phyloP scores from a whole-genome alignment of 2,329 filamentous ascomycete species.

The Neoarthrinium moseri region DNA sequence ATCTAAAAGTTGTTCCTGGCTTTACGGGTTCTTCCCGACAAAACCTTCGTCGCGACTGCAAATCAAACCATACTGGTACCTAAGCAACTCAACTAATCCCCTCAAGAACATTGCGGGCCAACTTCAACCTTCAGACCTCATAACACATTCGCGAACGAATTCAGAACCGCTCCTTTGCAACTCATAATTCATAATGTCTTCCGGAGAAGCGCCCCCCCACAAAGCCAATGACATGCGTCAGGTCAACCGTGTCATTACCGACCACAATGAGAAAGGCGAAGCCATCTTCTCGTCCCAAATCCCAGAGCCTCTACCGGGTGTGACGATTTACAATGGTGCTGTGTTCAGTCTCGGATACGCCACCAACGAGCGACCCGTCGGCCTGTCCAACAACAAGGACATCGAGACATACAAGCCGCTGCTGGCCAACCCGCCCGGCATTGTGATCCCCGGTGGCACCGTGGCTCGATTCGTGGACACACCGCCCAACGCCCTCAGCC shows the following conservation, averaged over 20 bases:
- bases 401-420: conserved; percentile 42
- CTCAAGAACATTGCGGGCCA: no score
- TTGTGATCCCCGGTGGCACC: conserved; percentile 42
- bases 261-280: conserved; percentile 30
- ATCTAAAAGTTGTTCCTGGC: not conserved
- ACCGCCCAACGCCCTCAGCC: conserved; percentile 33
- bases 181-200: no score
- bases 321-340: conserved; percentile 34
- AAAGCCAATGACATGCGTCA: conserved; percentile 15
- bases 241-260: conserved; percentile 28
- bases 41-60: no score
- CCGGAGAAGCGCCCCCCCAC: no score
- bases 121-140: no score
- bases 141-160: no score
- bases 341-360: conserved; percentile 49
- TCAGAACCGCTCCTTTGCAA: no score
- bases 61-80: no score
- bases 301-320: conserved; percentile 17
- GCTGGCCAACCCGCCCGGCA: conserved; percentile 43
- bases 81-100: no score
- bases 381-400: conserved; percentile 44
- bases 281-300: conserved; percentile 32
- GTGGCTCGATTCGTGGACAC: conserved; percentile 46
- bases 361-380: conserved; percentile 43
- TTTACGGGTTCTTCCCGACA: no score